Evolutionary conservation across 257 asterid species (phyloP), one percentile per base, ranked within the genome.

Genomic region (Petunia axillaris): DNA sequence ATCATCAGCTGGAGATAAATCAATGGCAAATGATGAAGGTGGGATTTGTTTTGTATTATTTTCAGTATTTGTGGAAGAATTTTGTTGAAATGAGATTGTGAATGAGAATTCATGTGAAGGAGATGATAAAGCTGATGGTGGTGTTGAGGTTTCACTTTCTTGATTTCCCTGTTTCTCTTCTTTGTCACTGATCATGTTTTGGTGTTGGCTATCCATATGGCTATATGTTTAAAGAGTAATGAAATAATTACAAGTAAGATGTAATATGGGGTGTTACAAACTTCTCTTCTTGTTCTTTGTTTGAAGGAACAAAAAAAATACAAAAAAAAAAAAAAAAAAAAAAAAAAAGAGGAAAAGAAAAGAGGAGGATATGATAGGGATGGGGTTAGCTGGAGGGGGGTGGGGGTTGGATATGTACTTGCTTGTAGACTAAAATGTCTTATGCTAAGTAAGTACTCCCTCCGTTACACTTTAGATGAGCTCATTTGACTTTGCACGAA

Each of bases 91-190:
- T 80, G 99, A 89, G 82, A 88, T 81, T 38, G 98, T 84, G 91
- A 95, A 95, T 81, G 98, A 90, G 90, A 95, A 95, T 70, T 93
- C 98, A 81, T 87, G 97, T 59, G 97, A 86, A 38, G 98, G 99
- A 46, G 98, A 94, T 9, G 98, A 87, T 43, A 96, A 83, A 57
- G 92, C 13, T 3, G 97, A 87, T 4, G 88, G 83, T 46, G 90
- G 81, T 35, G 67, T 38, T 40, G 81, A 58, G 0, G 76, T 35
- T 1, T 64, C 64, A 25, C n/a, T 39, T 46, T 43, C 75, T 43
- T 64, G 76, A 36, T 62, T 50, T 64, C 53, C 55, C 8, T 76
- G 48, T 57, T 75, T 63, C 43, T 63, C n/a, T 36, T 36, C 68
- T 63, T 63, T 71, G 71, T 64, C 25, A 25, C 38, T 39, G 40